Evolutionary conservation across 306 rosid genomes (phyloP), one percentile per base, ranked within the genome.

Genomic region (Prunus dulcis): DNA sequence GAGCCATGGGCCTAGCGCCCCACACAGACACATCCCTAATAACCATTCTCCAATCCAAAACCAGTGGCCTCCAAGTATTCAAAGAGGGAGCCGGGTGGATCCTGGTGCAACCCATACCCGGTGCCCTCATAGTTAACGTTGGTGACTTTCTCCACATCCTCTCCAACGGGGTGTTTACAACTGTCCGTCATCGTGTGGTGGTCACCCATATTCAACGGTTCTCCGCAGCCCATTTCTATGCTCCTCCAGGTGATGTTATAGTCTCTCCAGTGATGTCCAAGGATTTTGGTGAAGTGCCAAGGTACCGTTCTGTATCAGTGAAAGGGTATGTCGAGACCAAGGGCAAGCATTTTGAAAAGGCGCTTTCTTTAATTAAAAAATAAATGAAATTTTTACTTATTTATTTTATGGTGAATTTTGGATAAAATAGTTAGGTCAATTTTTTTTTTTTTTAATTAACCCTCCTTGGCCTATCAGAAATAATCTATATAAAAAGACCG

Each of bases 11-110:
- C 11, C 60, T 93, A 11, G 97, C 89, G 25, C 87, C 91, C 0
- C 98, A 91, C 74, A 93, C 93, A 0, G 98, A 93, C 90, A 88
- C 98, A 0, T 90, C 87, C 18, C 77, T 90, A 2, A 7, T 93
- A 23, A 93, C 98, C 13, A 64, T 91, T 69, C 73, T 93, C 66
- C 96, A 87, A 62, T 83, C 78, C 41, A 79, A 86, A 64, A 82
- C 76, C 30, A 76, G 9, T 34, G 92, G 97, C 22, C 96, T 93
- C 41, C 89, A 93, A 64, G 30, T 93, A 56, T 83, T 78, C 82
- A 83, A 74, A 38, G 87, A 85, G 5, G 90, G 86, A 9, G 30
- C 4, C 1, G 93, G 91, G 1, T 93, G 91, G 95, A 81, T 87
- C 46, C 76, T 78, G 0, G 93, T 91, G 72, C 52, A 77, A 19